These are phyloP conservation scores for Suhomyces faveliae DNA, from an alignment of 805 yeast genomes.

Conservation along the genomic window DNA sequence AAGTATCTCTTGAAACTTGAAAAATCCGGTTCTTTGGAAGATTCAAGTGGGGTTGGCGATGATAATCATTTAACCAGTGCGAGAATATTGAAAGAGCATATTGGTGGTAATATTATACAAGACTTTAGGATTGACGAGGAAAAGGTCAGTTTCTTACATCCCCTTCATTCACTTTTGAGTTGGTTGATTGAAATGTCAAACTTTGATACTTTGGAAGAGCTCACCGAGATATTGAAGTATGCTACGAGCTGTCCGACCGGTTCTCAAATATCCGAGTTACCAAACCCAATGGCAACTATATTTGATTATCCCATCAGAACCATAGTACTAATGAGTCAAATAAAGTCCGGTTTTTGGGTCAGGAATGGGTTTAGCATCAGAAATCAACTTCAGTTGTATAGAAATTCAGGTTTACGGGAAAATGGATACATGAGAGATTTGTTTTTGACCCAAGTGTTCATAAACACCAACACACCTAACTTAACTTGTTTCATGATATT, in stretches of 20 bases:
- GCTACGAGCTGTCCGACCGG: conserved; percentile 8
- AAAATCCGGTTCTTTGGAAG: conserved; percentile 19
- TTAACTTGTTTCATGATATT: conserved; percentile 56
- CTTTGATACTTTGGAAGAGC: conserved; percentile 21
- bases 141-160: conserved; percentile 72
- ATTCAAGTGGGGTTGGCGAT: background rate
- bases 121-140: conserved; percentile 33
- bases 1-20: conserved; percentile 31
- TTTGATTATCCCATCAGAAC: conserved; percentile 79
- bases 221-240: conserved; percentile 19
- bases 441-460: conserved; percentile 65
- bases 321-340: conserved; percentile 75
- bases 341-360: conserved; percentile 90
- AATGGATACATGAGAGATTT: conserved; percentile 79
- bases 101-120: conserved; percentile 21
- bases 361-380: conserved; percentile 84
- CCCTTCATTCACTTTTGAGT: conserved; percentile 69
- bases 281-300: conserved; percentile 28
- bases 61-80: conserved; percentile 6
- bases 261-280: conserved; percentile 6
- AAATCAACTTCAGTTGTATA: conserved; percentile 76
- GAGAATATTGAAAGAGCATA: conserved; percentile 20
- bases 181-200: conserved; percentile 62
- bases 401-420: conserved; percentile 76
- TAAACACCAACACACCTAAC: conserved; percentile 50